Evolutionary conservation across 805 yeast species (phyloP), one percentile per base, ranked within the genome.

Genomic region (Saccharomycopsis javanensis): DNA sequence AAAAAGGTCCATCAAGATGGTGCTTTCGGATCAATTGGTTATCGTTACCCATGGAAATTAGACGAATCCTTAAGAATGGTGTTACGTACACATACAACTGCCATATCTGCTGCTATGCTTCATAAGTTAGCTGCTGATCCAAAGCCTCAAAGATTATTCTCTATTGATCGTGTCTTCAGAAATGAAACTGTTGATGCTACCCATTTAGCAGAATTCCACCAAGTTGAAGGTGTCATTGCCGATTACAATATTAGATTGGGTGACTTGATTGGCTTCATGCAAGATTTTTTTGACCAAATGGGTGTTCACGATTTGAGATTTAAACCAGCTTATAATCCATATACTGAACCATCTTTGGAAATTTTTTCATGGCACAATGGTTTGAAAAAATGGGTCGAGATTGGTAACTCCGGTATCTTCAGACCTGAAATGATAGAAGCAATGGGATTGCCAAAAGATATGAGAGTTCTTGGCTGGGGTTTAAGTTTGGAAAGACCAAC

Each of bases 151-250:
- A 83, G 98, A 75, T 79, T 89, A 69, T 94, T 94, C 77, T 88
- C 96, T 53, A 95, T 94, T 67, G 99, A 94, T 72, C 83, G 97
- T 69, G 99, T 94, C 60, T 94, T 94, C 88, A 88, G 99, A 77
- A 94, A 94, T 71, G 99, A 94, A 77, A 98, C 99, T 30, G 99
- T 94, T 55, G 99, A 94, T 71, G 98, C 98, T 55, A 94, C 99
- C 16, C 99, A 94, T 72, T 81, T 94, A 74, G 99, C 99, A 42
- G 99, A 94, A 76, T 94, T 94, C 79, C 98, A 94, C 74, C 99
- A 94, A 76, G 96, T 94, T 61, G 99, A 94, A 76, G 99, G 99
- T 77, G 99, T 94, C 56, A 79, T 94, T 68, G 99, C 98, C 33
- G 99, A 96, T 70, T 92, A 89, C 73, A 85, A 90, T 71, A 76